phyloP scores from a whole-genome alignment of 1,284 basidiomycete genomes.

The Trichosporon faecale region DNA sequence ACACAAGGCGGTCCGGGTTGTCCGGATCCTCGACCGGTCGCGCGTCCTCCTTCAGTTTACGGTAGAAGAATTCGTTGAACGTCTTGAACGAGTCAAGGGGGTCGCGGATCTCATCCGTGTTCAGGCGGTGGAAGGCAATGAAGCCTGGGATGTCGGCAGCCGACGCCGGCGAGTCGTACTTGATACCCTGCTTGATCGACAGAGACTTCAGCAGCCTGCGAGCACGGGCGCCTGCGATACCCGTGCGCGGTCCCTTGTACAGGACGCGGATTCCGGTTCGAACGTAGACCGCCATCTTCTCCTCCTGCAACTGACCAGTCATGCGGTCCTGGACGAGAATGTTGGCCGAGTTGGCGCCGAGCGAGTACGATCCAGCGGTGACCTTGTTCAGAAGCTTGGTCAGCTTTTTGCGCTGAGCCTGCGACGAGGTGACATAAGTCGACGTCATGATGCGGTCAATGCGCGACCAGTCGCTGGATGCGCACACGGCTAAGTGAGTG shows the following conservation, averaged over 20 bases:
- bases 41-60: slow-evolving; percentile 79
- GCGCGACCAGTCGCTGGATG: slow-evolving; percentile 84
- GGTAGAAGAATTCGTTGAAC: slow-evolving; percentile 85
- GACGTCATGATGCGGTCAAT: slow-evolving; percentile 84
- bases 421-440: slow-evolving; percentile 92
- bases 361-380: slow-evolving; percentile 76
- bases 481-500: slow-evolving; percentile 89
- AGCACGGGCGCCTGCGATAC: slow-evolving; percentile 88
- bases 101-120: slow-evolving; percentile 75
- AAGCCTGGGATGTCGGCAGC: slow-evolving; percentile 80
- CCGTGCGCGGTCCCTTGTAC: slow-evolving; percentile 85
- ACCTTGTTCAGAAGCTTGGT: slow-evolving; percentile 84
- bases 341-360: slow-evolving; percentile 82
- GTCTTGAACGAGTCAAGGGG: slow-evolving; percentile 81
- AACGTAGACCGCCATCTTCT: slow-evolving; percentile 89
- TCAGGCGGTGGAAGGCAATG: slow-evolving; percentile 84
- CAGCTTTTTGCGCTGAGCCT: slow-evolving; percentile 96
- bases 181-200: slow-evolving; percentile 89
- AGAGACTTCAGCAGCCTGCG: slow-evolving; percentile 77
- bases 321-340: slow-evolving; percentile 90
- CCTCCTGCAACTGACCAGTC: slow-evolving; percentile 90
- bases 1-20: slow-evolving; percentile 74
- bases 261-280: slow-evolving; percentile 84
- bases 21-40: slow-evolving; percentile 72
- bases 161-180: slow-evolving; percentile 84